Conservation (phyloP, 371 early-diverging fungal species). For the Mycotypha africana region DNA sequence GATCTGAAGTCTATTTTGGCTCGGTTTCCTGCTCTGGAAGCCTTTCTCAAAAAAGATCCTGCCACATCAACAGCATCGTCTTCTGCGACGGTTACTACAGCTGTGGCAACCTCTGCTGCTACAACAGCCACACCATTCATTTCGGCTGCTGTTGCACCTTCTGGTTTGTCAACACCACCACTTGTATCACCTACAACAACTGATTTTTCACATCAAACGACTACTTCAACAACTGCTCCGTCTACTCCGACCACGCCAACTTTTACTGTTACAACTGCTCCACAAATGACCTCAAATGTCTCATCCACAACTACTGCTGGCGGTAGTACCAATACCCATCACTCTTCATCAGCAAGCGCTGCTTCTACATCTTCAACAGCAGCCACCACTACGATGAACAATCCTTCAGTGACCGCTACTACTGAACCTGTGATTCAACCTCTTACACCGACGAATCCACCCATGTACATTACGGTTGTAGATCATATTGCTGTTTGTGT, state of each 20-base stretch:
- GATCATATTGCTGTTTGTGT: constrained; percentile 73
- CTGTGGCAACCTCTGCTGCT: too few relatives aligned
- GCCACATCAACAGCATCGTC: constrained; percentile 1
- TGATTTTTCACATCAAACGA: not conserved
- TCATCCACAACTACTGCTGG: not conserved
- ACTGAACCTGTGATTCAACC: constrained; percentile 19
- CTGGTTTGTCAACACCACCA: constrained; percentile 3
- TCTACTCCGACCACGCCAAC: not conserved
- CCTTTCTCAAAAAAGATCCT: constrained; percentile 34
- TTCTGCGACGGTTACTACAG: constrained; percentile 2
- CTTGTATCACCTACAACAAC: constrained; percentile 2
- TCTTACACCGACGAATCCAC: constrained; percentile 25
- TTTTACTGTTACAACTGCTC: constrained; percentile 3
- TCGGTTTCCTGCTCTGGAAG: constrained; percentile 37
- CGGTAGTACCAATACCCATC: too few relatives aligned
- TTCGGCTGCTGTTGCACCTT: too few relatives aligned
- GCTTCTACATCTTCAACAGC: too few relatives aligned
- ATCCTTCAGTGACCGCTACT: constrained; percentile 5
- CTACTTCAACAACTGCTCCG: not conserved
- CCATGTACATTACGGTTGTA: constrained; percentile 68
- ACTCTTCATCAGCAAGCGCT: too few relatives aligned
- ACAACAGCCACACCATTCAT: too few relatives aligned
- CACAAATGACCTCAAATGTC: constrained; percentile 1
- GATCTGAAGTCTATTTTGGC: constrained; percentile 37
- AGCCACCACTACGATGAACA: too few relatives aligned